A percentile compares a stretch with the other conserved stretches of the same genome.
These are phyloP conservation scores for Cochlearia excelsa DNA, from an alignment of 345 rosid species.

Conservation along the genomic window DNA sequence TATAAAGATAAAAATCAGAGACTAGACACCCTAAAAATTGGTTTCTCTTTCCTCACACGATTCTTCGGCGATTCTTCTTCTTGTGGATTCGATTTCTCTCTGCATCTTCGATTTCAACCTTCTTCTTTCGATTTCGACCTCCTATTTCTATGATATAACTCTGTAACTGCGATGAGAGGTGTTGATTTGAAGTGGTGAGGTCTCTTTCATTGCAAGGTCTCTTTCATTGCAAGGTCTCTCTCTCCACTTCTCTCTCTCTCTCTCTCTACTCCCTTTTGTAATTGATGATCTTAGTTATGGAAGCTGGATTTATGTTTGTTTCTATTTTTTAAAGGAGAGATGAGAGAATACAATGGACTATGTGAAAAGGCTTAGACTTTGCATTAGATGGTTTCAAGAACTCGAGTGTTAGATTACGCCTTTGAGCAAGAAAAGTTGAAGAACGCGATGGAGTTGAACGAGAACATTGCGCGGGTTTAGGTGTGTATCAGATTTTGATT, in stretches of 20 bases:
- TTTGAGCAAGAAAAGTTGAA: conserved; percentile 78
- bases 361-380: conserved; percentile 84
- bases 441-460: conserved; percentile 59
- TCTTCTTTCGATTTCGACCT: no score
- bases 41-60: no score
- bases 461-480: conserved; percentile 73
- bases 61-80: no score
- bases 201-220: no score
- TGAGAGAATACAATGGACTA: conserved; percentile 87
- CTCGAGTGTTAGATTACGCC: conserved; percentile 76
- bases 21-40: no score
- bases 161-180: no score
- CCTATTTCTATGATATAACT: no score
- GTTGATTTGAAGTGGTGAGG: no score
- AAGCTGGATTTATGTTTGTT: background rate
- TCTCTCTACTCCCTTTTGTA: background rate
- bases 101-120: no score
- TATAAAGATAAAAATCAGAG: no score
- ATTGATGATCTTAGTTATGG: background rate
- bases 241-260: no score
- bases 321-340: conserved; percentile 64
- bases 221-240: conserved; percentile 74
- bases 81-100: no score
- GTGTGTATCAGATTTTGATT: conserved; percentile 42
- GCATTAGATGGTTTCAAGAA: conserved; percentile 95